Evolutionary conservation across 1,139 yeast genomes (phyloP).

Genomic region (Spathaspora sp.): DNA sequence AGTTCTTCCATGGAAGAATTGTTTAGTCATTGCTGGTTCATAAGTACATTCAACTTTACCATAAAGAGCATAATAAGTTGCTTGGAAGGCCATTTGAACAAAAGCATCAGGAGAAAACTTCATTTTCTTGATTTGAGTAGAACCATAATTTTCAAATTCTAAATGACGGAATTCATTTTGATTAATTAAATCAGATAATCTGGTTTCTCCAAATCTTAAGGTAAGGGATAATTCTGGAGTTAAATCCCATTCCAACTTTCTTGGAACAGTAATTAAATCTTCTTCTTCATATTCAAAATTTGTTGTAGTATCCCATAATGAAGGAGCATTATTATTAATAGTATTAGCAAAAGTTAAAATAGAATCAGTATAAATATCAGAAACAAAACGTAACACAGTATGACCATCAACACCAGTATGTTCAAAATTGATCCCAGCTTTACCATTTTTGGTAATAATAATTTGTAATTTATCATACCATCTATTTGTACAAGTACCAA

Average conservation of each 20-base stretch:
- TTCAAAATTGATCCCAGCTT: slow-evolving; percentile 91
- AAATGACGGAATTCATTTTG: slow-evolving; percentile 86
- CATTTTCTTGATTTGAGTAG: slow-evolving; percentile 76
- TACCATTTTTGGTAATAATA: slow-evolving; percentile 86
- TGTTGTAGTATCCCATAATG: slow-evolving; percentile 51
- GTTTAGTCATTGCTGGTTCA: slow-evolving; percentile 95
- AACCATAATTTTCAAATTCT: slow-evolving; percentile 76
- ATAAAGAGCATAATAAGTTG: slow-evolving; percentile 86
- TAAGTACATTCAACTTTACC: slow-evolving; percentile 93
- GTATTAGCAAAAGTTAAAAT: slow-evolving; percentile 82
- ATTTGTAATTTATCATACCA: slow-evolving; percentile 94
- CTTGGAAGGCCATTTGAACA: slow-evolving; percentile 92
- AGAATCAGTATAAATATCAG: slow-evolving; percentile 89
- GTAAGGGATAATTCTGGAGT: slow-evolving; percentile 76
- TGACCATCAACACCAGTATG: slow-evolving; percentile 97
- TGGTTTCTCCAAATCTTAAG: slow-evolving; percentile 86
- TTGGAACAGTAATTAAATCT: slow-evolving; percentile 63
- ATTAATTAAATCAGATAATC: slow-evolving; percentile 81
- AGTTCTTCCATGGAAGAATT: slow-evolving; percentile 84
- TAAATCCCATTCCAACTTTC: slow-evolving; percentile 86
- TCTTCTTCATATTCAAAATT: slow-evolving; percentile 16
- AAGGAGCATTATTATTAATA: slow-evolving; percentile 79
- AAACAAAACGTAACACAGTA: slow-evolving; percentile 83
- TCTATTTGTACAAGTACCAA: slow-evolving; percentile 91
- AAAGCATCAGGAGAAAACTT: slow-evolving; percentile 94